A percentile compares a stretch with the other conserved stretches of the same genome.
phyloP scores from a whole-genome alignment of 2,329 filamentous ascomycete genomes.

The Pseudonectria buxi region DNA sequence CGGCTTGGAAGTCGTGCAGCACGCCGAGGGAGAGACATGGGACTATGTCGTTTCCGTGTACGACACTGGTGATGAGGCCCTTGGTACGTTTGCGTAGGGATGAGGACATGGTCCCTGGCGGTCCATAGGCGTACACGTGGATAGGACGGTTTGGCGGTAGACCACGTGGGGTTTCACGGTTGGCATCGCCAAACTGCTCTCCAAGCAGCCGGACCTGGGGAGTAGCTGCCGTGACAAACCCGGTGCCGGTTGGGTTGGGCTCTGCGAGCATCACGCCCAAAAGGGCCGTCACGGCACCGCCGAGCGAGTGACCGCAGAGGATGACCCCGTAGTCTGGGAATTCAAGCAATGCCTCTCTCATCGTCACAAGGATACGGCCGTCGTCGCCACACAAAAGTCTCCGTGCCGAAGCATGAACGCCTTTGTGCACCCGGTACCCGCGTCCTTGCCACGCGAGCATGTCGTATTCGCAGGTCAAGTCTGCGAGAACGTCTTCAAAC shows the following conservation, averaged over 20 bases:
- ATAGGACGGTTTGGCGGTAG: conserved; percentile 64
- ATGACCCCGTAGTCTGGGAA: conserved; percentile 65
- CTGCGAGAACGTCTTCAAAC: conserved; percentile 66
- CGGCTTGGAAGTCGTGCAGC: conserved; percentile 66
- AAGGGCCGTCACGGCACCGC: conserved; percentile 62
- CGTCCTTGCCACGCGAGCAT: conserved; percentile 56
- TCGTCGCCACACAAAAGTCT: conserved; percentile 62
- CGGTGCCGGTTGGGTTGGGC: conserved; percentile 46
- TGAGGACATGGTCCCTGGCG: conserved; percentile 65
- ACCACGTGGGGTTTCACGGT: conserved; percentile 32
- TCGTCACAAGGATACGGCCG: conserved; percentile 57
- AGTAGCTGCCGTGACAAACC: conserved; percentile 54
- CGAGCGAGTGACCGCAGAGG: conserved; percentile 62
- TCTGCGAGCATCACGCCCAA: conserved; percentile 66
- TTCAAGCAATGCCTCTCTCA: conserved; percentile 58
- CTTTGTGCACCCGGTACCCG: conserved; percentile 65
- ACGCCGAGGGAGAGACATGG: conserved; percentile 67
- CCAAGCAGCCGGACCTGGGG: conserved; percentile 37
- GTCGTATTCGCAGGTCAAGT: conserved; percentile 70
- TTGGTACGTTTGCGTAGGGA: conserved; percentile 63
- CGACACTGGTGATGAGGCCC: conserved; percentile 66
- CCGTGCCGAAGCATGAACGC: conserved; percentile 64
- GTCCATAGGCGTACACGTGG: conserved; percentile 74
- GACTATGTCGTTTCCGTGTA: conserved; percentile 68
- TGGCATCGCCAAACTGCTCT: conserved; percentile 21